A percentile compares a stretch with the other conserved stretches of the same genome.
Evolutionary conservation across 2,329 filamentous ascomycete species (phyloP).

Genomic region (Apiospora phragmitis): DNA sequence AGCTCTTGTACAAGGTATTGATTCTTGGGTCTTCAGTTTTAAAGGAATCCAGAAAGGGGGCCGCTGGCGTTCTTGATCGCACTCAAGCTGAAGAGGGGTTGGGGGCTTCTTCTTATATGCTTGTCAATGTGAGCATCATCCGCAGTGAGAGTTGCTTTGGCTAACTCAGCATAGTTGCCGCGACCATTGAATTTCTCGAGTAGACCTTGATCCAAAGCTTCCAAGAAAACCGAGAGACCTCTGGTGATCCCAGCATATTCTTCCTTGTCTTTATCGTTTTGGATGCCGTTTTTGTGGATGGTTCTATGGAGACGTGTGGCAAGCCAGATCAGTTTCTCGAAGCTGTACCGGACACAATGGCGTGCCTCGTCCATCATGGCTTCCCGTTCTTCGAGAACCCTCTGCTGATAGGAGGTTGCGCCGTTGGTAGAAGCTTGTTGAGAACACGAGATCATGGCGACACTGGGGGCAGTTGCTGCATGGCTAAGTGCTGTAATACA

Average conservation of each 20-base stretch:
- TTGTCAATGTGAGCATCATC: background rate
- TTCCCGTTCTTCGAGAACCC: background rate
- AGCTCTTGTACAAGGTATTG: background rate
- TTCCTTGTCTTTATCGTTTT: background rate
- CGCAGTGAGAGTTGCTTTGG: background rate
- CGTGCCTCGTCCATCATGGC: background rate
- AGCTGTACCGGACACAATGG: background rate
- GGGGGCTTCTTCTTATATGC: background rate
- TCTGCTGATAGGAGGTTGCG: background rate
- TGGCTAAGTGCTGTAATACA: conserved; percentile 12
- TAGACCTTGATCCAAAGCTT: background rate
- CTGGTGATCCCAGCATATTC: background rate
- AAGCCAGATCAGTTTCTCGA: conserved; percentile 13
- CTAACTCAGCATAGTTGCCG: background rate
- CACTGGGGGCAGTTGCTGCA: conserved; percentile 17
- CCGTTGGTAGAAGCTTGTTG: background rate
- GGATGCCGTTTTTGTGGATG: background rate
- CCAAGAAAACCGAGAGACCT: background rate
- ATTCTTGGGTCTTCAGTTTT: background rate
- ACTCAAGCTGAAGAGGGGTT: background rate
- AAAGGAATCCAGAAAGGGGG: background rate
- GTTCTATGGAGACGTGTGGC: background rate
- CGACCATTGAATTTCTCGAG: background rate
- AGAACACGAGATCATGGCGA: background rate
- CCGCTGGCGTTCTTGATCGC: background rate